Evolutionary conservation across 2,329 filamentous ascomycete species (phyloP).

Genomic region (Fonsecaea erecta): DNA sequence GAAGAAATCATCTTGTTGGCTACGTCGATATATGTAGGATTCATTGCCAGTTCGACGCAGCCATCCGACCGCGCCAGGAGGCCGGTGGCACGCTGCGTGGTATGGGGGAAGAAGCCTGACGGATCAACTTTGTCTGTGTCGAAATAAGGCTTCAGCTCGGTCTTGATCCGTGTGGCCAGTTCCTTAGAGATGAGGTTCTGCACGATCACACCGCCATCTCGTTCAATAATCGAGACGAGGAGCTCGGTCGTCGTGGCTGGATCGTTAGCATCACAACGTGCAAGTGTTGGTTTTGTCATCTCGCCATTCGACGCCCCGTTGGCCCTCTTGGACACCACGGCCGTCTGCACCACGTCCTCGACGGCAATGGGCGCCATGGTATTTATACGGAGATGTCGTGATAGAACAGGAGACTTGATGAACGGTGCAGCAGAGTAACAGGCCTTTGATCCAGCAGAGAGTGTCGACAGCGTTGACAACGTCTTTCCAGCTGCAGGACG

Average conservation of each 20-base stretch:
- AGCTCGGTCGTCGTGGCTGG: conserved; percentile 26
- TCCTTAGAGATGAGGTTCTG: conserved; percentile 33
- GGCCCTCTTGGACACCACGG: conserved; percentile 14
- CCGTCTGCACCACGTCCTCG: conserved; percentile 20
- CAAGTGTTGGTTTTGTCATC: conserved; percentile 10
- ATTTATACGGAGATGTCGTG: background rate
- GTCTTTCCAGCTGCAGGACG: background rate
- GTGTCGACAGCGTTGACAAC: background rate
- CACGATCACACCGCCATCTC: conserved; percentile 36
- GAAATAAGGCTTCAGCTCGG: conserved; percentile 37
- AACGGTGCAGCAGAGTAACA: background rate
- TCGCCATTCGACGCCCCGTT: background rate
- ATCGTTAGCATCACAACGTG: conserved; percentile 29
- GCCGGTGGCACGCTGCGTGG: conserved; percentile 44
- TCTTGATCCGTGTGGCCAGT: conserved; percentile 32
- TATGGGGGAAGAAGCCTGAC: conserved; percentile 39
- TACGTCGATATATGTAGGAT: conserved; percentile 43
- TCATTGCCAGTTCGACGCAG: conserved; percentile 47
- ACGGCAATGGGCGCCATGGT: conserved; percentile 29
- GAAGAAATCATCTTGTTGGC: conserved; percentile 45
- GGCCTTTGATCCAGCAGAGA: background rate
- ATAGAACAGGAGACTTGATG: conserved; percentile 1
- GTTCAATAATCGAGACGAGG: conserved; percentile 26
- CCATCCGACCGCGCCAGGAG: conserved; percentile 46
- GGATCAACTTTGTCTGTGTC: conserved; percentile 34